Evolutionary conservation across 1,139 yeast species (phyloP), one percentile per base, ranked within the genome.

Genomic region (Yamadazyma epiphylla): DNA sequence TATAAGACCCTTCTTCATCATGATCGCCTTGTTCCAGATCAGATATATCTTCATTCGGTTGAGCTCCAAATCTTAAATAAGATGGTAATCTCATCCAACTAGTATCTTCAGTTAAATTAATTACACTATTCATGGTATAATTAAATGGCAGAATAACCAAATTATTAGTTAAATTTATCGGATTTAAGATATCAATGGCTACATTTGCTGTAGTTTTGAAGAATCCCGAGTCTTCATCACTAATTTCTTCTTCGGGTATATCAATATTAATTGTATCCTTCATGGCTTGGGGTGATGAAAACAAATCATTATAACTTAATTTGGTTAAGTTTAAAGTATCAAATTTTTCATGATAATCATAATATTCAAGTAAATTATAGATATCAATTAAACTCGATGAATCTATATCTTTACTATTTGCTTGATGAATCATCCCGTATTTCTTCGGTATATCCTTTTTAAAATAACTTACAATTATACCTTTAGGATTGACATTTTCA

Each of bases 81-180:
- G 51, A 48, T 2, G 63, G 61, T 20, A 57, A 41, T 23, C 54
- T 39, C 24, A 55, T 33, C 65, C 65, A 51, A 33, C 47, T 22
- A 9, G 32, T 7, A 12, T 24, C 23, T 12, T 31, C 37, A 12
- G 17, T 28, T 11, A 53, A 26, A 15, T 44, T 53, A 37, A 46
- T 50, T 49, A 66, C 52, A 19, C 63, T 61, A 30, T 53, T 60
- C 30, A 66, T 51, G 1, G 72, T 64, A 26, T 50, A 55, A 33
- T 53, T 60, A 9, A 66, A 37, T 0, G 74, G 73, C 58, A 52
- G 63, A 9, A 64, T 55, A 6, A 65, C 64, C 29, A 64, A 48
- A 26, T 54, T 60, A 35, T 59, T 63, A 3, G 72, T 60, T 14
- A 64, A 39, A 30, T 47, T 57, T 5, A 60, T 37, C 0, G 72